Evolutionary conservation across 768 basidiomycete species (phyloP).

Genomic region (Lactarius pseudohatsudake): DNA sequence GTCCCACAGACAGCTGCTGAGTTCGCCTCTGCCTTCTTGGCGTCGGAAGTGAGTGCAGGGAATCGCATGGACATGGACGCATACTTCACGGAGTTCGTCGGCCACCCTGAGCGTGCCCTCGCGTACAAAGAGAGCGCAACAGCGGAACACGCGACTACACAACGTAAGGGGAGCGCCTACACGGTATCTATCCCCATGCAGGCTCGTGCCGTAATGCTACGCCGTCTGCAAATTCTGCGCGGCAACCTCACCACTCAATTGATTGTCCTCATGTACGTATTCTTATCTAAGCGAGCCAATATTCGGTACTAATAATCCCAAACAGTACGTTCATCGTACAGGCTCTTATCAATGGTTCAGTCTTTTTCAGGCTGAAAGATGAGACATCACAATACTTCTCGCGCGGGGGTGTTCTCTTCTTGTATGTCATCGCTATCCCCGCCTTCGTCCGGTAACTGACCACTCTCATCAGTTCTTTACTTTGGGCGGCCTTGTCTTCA

Average conservation of each 20-base stretch:
- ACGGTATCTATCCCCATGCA: constrained; percentile 40
- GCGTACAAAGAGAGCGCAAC: constrained; percentile 50
- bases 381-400: constrained; percentile 66
- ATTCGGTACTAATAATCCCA: background rate
- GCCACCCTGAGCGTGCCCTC: constrained; percentile 42
- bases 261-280: constrained; percentile 33
- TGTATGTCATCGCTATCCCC: constrained; percentile 42
- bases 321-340: constrained; percentile 56
- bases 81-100: constrained; percentile 47
- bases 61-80: constrained; percentile 49
- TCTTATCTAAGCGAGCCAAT: background rate
- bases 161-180: constrained; percentile 41
- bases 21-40: constrained; percentile 43
- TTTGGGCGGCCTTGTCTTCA: constrained; percentile 56
- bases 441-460: background rate
- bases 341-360: constrained; percentile 56
- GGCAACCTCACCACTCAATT: constrained; percentile 36
- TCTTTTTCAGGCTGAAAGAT: constrained; percentile 58
- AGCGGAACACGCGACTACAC: constrained; percentile 51
- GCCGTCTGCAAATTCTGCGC: constrained; percentile 39
- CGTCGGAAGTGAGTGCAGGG: constrained; percentile 40
- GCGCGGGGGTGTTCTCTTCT: constrained; percentile 78
- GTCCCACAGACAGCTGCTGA: constrained; percentile 57
- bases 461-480: constrained; percentile 44
- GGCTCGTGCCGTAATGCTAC: constrained; percentile 37